Evolutionary conservation across 2,329 filamentous ascomycete genomes (phyloP).

Genomic region (Calonectria naviculata): DNA sequence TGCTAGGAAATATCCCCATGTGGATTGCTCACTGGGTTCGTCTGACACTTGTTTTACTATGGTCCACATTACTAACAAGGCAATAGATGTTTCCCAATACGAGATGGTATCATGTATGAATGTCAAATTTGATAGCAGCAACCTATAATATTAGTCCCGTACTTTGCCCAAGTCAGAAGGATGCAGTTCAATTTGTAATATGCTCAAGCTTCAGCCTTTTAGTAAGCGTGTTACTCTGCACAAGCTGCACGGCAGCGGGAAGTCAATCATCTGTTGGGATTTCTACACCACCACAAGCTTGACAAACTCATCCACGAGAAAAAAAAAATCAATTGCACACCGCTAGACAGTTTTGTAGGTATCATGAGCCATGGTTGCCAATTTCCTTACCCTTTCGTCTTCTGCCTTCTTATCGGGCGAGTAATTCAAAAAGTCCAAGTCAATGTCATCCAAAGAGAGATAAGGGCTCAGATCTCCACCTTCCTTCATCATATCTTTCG

Average conservation of each 20-base stretch:
- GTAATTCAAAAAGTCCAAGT: not conserved
- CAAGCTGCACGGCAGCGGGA: too few species aligned
- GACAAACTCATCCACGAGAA: not conserved
- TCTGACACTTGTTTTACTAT: not conserved
- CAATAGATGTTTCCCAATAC: not conserved
- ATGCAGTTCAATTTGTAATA: not conserved
- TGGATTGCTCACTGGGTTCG: conserved; percentile 11
- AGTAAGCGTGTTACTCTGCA: too few species aligned
- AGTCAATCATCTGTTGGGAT: too few species aligned
- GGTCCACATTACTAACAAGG: not conserved
- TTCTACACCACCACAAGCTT: too few species aligned
- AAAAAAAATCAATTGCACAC: not conserved
- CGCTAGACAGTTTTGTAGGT: not conserved
- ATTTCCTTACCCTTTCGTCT: not conserved
- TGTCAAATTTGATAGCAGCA: not conserved
- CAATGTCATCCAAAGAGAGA: not conserved
- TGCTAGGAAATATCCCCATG: not conserved
- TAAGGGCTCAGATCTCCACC: conserved; percentile 8
- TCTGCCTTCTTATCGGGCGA: conserved; percentile 1
- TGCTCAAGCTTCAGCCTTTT: too few species aligned
- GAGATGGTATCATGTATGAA: not conserved
- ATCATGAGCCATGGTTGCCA: not conserved
- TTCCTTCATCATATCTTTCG: not conserved
- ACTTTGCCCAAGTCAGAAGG: too few species aligned
- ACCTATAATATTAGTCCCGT: not conserved